phyloP scores from a whole-genome alignment of 495 filamentous ascomycete genomes.

The Pyrenula massariospora region DNA sequence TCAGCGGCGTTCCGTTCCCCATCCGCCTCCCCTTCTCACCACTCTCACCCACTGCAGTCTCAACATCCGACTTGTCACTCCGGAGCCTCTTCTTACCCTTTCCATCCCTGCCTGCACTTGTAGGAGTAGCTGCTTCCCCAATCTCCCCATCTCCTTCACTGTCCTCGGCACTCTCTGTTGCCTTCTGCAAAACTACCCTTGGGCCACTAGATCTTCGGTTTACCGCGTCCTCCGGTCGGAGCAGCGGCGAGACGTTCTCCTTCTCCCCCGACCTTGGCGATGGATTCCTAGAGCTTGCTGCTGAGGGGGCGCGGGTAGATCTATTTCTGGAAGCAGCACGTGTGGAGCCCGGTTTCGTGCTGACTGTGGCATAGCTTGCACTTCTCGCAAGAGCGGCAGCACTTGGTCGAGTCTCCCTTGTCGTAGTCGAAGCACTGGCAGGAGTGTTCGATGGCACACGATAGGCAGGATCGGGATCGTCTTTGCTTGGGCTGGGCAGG shows the following conservation, averaged over 20 bases:
- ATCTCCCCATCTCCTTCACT: constrained; percentile 10
- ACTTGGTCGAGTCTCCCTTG: background rate
- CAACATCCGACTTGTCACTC: constrained; percentile 6
- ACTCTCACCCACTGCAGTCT: constrained; percentile 1
- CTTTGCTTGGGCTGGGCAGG: constrained; percentile 21
- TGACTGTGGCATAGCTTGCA: constrained; percentile 17
- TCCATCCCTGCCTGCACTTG: constrained; percentile 23
- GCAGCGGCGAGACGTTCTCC: constrained; percentile 12
- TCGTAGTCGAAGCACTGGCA: background rate
- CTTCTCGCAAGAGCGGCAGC: constrained; percentile 14
- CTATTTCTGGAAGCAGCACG: background rate
- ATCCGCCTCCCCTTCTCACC: constrained; percentile 4
- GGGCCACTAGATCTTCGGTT: constrained; percentile 21
- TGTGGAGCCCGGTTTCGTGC: constrained; percentile 20
- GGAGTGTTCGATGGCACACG: constrained; percentile 32
- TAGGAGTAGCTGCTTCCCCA: background rate
- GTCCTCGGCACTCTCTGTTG: constrained; percentile 5
- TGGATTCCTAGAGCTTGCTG: constrained; percentile 5
- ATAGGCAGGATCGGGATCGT: constrained; percentile 26
- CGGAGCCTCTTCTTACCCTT: constrained; percentile 30
- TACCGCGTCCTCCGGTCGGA: constrained; percentile 16
- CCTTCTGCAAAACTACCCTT: constrained; percentile 14
- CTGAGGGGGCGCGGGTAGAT: background rate
- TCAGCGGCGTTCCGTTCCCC: constrained; percentile 6
- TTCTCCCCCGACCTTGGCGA: constrained; percentile 9